These are phyloP conservation scores for Apiotrichum brassicae DNA, from an alignment of 1,284 basidiomycete genomes.

Conservation along the genomic window DNA sequence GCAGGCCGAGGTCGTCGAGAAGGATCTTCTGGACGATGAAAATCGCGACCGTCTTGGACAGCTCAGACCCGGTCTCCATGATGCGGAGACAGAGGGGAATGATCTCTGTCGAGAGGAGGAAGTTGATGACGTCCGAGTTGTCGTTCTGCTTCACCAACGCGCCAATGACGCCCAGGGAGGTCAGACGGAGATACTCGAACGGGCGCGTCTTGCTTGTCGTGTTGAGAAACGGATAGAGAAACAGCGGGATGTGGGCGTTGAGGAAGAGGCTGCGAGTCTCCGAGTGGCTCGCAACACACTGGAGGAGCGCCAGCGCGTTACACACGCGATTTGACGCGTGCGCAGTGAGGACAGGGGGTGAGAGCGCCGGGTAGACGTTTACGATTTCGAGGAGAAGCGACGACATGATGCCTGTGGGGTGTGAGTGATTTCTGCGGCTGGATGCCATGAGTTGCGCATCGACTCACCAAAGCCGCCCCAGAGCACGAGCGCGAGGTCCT, in stretches of 20 bases:
- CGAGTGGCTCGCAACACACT: constrained; percentile 94
- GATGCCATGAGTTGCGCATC: too few relatives aligned
- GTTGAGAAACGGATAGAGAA: constrained; percentile 98
- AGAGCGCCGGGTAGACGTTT: constrained; percentile 92
- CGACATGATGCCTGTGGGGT: constrained; percentile 83
- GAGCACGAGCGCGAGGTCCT: constrained; percentile 92
- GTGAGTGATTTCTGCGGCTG: too few relatives aligned
- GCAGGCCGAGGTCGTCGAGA: constrained; percentile 92
- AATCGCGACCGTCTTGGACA: constrained; percentile 99
- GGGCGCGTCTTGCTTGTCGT: constrained; percentile 98
- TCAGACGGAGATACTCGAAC: constrained; percentile 96
- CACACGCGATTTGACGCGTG: constrained; percentile 99
- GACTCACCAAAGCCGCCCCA: constrained; percentile 97
- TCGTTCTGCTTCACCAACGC: constrained; percentile 99
- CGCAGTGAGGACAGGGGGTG: constrained; percentile 92
- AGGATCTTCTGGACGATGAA: constrained; percentile 99
- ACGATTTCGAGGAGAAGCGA: constrained; percentile 96
- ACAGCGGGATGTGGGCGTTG: constrained; percentile 94
- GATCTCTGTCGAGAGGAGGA: constrained; percentile 97
- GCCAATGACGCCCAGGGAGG: constrained; percentile 95
- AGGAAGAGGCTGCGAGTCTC: constrained; percentile 90
- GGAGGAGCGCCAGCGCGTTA: constrained; percentile 93
- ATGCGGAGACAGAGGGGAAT: constrained; percentile 98
- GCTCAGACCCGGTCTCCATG: constrained; percentile 99
- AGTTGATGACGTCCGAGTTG: constrained; percentile 98